Conservation (phyloP, 768 basidiomycete species). For the Mycena capillaripes region DNA sequence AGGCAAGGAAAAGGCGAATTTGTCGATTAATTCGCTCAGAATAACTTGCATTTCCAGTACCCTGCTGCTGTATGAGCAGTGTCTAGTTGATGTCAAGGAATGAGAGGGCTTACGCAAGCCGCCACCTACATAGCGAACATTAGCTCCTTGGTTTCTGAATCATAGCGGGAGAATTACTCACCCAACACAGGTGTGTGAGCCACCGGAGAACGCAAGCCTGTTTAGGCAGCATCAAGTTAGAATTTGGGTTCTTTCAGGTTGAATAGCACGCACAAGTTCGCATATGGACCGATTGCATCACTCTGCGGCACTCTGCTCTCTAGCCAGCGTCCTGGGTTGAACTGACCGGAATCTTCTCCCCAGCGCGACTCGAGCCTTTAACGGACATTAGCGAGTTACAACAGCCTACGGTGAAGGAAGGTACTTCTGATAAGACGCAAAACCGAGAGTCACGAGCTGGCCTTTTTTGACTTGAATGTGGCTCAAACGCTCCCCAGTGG, state of each 20-base stretch:
- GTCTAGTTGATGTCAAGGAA: constrained; percentile 14
- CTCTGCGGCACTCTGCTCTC: constrained; percentile 45
- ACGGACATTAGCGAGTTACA: constrained; percentile 37
- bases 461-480: constrained; percentile 53
- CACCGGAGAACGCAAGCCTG: constrained; percentile 26
- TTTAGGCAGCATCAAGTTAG: constrained; percentile 5
- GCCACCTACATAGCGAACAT: constrained; percentile 30
- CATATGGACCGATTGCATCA: constrained; percentile 39
- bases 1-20: constrained; percentile 56
- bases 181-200: constrained; percentile 35
- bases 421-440: constrained; percentile 55
- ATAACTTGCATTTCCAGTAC: constrained; percentile 59
- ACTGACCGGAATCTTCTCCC: constrained; percentile 52
- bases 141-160: constrained; percentile 5
- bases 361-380: constrained; percentile 45
- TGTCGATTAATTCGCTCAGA: constrained; percentile 53
- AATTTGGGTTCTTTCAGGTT: constrained; percentile 18
- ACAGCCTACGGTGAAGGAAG: constrained; percentile 35
- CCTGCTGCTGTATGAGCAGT: constrained; percentile 32
- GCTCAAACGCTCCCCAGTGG: constrained; percentile 47
- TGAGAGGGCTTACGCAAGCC: constrained; percentile 36
- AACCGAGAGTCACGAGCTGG: constrained; percentile 49
- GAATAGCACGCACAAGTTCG: constrained; percentile 39
- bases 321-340: constrained; percentile 55
- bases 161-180: constrained; percentile 23